These are phyloP conservation scores for Blastobotrys serpentis DNA, from an alignment of 1,139 yeast genomes.

Conservation along the genomic window DNA sequence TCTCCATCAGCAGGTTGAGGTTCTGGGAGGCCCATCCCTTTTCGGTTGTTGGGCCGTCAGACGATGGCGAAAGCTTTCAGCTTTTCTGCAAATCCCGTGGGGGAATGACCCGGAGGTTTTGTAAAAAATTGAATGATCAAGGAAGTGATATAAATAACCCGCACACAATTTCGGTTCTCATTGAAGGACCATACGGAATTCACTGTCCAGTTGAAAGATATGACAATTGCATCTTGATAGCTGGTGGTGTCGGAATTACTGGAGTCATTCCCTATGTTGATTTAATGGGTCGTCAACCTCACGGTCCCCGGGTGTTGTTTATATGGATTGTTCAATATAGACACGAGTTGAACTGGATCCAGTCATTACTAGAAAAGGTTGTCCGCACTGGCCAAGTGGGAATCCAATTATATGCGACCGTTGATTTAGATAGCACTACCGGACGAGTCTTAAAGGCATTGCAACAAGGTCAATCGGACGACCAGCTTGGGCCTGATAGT, in stretches of 20 bases:
- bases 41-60: conserved; percentile 47
- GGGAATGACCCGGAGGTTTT: conserved; percentile 36
- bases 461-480: background rate
- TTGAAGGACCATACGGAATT: conserved; percentile 69
- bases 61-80: conserved; percentile 40
- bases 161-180: conserved; percentile 40
- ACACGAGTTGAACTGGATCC: conserved; percentile 31
- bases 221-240: conserved; percentile 54
- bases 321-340: conserved; percentile 33
- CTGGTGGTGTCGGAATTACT: conserved; percentile 79
- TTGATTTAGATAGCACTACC: background rate
- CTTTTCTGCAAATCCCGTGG: conserved; percentile 40
- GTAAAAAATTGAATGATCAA: conserved; percentile 26
- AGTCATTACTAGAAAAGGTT: conserved; percentile 29
- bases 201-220: conserved; percentile 54
- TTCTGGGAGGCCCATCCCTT: conserved; percentile 66
- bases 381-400: conserved; percentile 25
- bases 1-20: conserved; percentile 49
- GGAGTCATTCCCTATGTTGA: conserved; percentile 46
- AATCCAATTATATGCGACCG: conserved; percentile 29
- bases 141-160: conserved; percentile 30
- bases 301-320: conserved; percentile 26
- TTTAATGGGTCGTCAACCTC: conserved; percentile 25
- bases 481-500: background rate
- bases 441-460: background rate